Evolutionary conservation across 176 grass and related monocot species (phyloP), one percentile per base, ranked within the genome.

Genomic region (Oryza meyeriana): DNA sequence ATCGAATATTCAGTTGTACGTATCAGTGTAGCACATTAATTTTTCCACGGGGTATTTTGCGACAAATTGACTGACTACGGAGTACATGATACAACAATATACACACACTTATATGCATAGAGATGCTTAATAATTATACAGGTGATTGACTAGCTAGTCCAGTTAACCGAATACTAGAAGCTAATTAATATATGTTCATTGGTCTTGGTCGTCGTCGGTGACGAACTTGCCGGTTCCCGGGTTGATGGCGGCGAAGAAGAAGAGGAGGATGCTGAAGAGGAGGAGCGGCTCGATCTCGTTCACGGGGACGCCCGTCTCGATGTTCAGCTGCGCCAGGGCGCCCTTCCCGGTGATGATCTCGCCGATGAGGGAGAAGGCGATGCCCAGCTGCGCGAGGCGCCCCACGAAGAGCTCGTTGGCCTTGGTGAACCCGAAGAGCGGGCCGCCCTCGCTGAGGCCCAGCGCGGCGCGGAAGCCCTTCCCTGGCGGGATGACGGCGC

Each of bases 401-500:
- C 91, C 91, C 0, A 93, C 91, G 48, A 93, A 93, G 45, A 93
- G 91, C 85, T 93, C 91, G 29, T 93, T 93, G 13, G 87, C 7
- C 84, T 93, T 93, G 6, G 91, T 93, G 82, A 93, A 93, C 3
- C 91, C 91, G 13, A 93, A 93, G 4, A 90, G 81, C 39, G 88
- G 91, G 6, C 91, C 91, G 59, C 91, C 91, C 70, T 93, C 88
- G 1, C 64, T 39, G 2, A 93, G 88, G 8, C 91, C 91, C 2
- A 93, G 38, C 31, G 91, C 88, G 8, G 81, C 27, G 34, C 84
- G 70, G 33, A 93, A 66, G 6, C 91, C 87, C 77, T 93, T 93
- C 9, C 91, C 91, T 2, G 91, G 91, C 11, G 87, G 34, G 48
- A 93, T 87, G 59, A 93, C 84, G 18, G 91, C 91, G 42, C 82